Evolutionary conservation across 108 stramenopile species (phyloP).

Genomic region (Cylindrotheca closterium): DNA sequence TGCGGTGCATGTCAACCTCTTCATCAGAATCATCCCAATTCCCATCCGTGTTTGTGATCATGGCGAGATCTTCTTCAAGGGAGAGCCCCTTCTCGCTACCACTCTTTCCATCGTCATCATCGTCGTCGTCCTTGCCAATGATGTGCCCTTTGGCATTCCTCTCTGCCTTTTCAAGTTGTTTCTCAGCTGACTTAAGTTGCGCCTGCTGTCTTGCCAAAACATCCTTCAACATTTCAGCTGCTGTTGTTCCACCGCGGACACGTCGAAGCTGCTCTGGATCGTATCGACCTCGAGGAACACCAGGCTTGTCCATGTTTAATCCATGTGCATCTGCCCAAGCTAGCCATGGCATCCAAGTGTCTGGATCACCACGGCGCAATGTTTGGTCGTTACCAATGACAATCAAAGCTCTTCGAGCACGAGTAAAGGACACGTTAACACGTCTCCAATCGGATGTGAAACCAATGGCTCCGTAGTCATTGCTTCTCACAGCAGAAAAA

Average conservation of each 20-base stretch:
- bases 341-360: slow-evolving; percentile 88
- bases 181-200: slow-evolving; percentile 78
- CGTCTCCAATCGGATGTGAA: slow-evolving; percentile 98
- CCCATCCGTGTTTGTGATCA: slow-evolving; percentile 75
- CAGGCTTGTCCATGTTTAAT: slow-evolving; percentile 88
- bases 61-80: slow-evolving; percentile 76
- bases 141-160: slow-evolving; percentile 87
- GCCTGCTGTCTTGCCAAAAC: slow-evolving; percentile 88
- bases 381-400: slow-evolving; percentile 92
- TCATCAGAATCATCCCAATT: slow-evolving; percentile 90
- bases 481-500: slow-evolving; percentile 95
- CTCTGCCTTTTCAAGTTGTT: slow-evolving; percentile 75
- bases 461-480: slow-evolving; percentile 91
- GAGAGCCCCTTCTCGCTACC: slow-evolving; percentile 33
- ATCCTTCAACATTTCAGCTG: slow-evolving; percentile 91
- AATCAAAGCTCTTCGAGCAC: slow-evolving; percentile 91
- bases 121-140: slow-evolving; percentile 69
- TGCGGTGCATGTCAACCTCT: slow-evolving; percentile 46
- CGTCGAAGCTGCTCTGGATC: slow-evolving; percentile 90
- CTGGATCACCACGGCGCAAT: slow-evolving; percentile 85
- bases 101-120: slow-evolving; percentile 41
- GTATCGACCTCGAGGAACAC: slow-evolving; percentile 83
- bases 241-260: slow-evolving; percentile 91
- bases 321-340: slow-evolving; percentile 91
- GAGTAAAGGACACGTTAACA: slow-evolving; percentile 98